Conservation (phyloP, 108 stramenopile species). For the Pseudonitzschia multiseries region DNA sequence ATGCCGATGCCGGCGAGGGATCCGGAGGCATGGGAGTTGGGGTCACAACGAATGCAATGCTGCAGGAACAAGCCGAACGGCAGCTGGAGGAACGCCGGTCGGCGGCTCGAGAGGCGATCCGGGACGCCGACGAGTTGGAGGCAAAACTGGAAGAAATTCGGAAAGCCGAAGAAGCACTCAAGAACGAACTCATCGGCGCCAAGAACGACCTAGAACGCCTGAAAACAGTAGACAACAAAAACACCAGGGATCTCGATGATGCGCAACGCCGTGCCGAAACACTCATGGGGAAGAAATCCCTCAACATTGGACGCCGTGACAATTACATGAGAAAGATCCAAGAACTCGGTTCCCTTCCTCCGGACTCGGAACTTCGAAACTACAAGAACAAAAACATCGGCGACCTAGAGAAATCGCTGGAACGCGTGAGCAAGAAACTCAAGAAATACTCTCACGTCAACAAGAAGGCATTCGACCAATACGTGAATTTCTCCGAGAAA, state of each 20-base stretch:
- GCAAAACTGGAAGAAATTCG: conserved; percentile 59
- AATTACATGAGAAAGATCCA: conserved; percentile 88
- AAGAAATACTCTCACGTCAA: conserved; percentile 98
- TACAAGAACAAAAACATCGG: conserved; percentile 71
- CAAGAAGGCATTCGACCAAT: conserved; percentile 99
- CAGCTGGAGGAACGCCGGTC: conserved; percentile 60
- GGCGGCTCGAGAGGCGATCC: conserved; percentile 65
- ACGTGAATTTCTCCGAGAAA: conserved; percentile 96
- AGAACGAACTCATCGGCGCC: conserved; percentile 59
- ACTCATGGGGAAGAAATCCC: conserved; percentile 86
- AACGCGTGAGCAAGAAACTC: conserved; percentile 87
- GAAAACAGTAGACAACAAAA: conserved; percentile 64
- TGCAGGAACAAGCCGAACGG: conserved; percentile 52
- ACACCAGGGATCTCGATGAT: conserved; percentile 62
- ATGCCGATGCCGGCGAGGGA: neutral
- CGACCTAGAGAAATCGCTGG: conserved; percentile 81
- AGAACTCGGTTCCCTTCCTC: conserved; percentile 91
- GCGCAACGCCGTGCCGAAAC: conserved; percentile 69
- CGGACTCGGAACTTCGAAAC: conserved; percentile 74
- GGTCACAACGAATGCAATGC: conserved; percentile 32
- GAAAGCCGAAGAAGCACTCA: conserved; percentile 44
- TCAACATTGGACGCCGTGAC: conserved; percentile 84
- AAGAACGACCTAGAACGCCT: conserved; percentile 81
- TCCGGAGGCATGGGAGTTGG: conserved; percentile 24
- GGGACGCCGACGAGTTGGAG: conserved; percentile 59